phyloP scores from a whole-genome alignment of 345 rosid genomes.

The Camelina sativa region DNA sequence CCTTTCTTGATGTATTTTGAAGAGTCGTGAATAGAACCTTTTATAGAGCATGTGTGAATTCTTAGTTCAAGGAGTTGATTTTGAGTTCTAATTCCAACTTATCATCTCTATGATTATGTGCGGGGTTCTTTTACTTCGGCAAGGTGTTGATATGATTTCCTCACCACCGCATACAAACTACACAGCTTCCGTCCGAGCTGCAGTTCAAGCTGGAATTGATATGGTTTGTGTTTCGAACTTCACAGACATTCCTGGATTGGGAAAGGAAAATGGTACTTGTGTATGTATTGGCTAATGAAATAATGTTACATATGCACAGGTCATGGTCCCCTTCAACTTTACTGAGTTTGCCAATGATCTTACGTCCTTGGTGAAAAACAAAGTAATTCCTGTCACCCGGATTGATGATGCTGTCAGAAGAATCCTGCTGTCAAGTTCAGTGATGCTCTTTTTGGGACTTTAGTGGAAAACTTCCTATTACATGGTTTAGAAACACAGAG shows the following conservation, averaged over 20 bases:
- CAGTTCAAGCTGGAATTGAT: conserved; percentile 88
- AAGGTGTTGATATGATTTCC: conserved; percentile 87
- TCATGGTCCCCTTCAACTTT: conserved; percentile 84
- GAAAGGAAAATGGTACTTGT: background rate
- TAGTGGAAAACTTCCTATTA: conserved; percentile 81
- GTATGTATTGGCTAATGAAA: background rate
- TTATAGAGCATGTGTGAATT: background rate
- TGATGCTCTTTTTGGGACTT: conserved; percentile 92
- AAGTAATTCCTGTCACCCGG: conserved; percentile 67
- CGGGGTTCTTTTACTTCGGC: conserved; percentile 94
- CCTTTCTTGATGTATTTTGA: background rate
- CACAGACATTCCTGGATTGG: conserved; percentile 14
- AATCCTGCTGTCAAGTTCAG: conserved; percentile 80
- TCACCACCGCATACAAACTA: conserved; percentile 74
- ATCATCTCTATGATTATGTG: conserved; percentile 37
- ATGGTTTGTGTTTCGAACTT: conserved; percentile 59
- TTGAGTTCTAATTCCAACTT: conserved; percentile 27
- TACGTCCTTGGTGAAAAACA: conserved; percentile 60
- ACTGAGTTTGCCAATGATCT: conserved; percentile 77
- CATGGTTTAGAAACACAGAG: conserved; percentile 87
- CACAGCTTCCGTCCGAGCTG: conserved; percentile 74
- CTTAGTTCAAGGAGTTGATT: background rate
- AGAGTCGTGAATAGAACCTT: background rate
- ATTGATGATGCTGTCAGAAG: conserved; percentile 91
- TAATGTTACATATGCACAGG: conserved; percentile 54